Evolutionary conservation across 106 monocot species (phyloP).

Genomic region (Allium fistulosum): DNA sequence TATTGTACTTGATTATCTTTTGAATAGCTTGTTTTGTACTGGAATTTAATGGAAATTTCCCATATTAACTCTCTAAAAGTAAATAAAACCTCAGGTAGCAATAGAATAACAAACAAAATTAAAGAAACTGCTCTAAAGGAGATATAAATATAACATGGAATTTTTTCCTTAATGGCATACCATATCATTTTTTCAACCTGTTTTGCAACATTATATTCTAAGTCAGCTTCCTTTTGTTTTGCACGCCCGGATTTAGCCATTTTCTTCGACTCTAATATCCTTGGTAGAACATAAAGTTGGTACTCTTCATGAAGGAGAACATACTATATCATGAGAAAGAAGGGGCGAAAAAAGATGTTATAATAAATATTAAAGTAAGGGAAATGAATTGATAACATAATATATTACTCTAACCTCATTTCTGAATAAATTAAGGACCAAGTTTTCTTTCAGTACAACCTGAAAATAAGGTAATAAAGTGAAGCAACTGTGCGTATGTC

Average conservation of each 20-base stretch:
- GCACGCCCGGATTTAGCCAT: conserved; percentile 96
- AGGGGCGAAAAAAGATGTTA: neutral
- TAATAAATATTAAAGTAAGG: no score
- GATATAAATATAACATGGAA: no score
- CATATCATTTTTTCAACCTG: conserved; percentile 98
- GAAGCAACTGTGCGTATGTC: neutral
- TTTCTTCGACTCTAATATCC: conserved; percentile 86
- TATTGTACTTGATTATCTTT: no score
- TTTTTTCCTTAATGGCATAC: conserved; percentile 9
- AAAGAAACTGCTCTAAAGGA: neutral
- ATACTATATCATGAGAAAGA: conserved; percentile 37
- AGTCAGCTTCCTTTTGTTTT: conserved; percentile 93
- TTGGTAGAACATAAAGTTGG: conserved; percentile 83
- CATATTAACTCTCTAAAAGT: no score
- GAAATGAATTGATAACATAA: no score
- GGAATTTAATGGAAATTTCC: no score
- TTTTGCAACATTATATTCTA: conserved; percentile 97
- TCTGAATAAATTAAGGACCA: conserved; percentile 84
- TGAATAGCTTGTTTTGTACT: no score
- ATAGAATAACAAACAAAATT: neutral
- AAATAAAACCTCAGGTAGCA: no score
- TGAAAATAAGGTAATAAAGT: conserved; percentile 21
- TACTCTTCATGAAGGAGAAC: conserved; percentile 88
- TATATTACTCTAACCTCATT: conserved; percentile 57
- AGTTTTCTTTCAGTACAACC: conserved; percentile 91